A percentile compares a stretch with the other conserved stretches of the same genome.
Conservation (phyloP, 2,329 filamentous ascomycete genomes). For the Clonostachys chloroleuca region DNA sequence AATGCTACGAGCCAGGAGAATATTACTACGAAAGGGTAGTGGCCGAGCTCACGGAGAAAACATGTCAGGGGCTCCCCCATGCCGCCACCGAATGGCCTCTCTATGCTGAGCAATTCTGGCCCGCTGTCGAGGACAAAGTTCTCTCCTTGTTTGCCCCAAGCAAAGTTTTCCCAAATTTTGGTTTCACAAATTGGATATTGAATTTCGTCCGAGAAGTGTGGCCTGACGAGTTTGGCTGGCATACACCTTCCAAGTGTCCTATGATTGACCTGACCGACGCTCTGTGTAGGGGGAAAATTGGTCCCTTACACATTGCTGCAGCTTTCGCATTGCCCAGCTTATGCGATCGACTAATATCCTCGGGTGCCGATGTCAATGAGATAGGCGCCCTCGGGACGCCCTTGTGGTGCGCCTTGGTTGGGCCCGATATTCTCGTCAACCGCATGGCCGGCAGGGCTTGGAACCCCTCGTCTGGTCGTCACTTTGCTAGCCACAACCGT, state of each 20-base stretch:
- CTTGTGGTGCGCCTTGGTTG: slow-evolving; percentile 25
- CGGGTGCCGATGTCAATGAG: slow-evolving; percentile 11
- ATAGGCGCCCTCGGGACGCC: slow-evolving; percentile 18
- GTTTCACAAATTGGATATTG: slow-evolving; percentile 28
- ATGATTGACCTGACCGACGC: slow-evolving; percentile 20
- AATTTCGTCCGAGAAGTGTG: slow-evolving; percentile 22
- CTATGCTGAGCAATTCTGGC: slow-evolving; percentile 18
- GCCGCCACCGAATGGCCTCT: slow-evolving; percentile 19
- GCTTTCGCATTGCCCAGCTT: slow-evolving; percentile 21
- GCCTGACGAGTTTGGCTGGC: slow-evolving; percentile 13
- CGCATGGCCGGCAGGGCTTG: neutral
- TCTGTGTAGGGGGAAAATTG: slow-evolving; percentile 16
- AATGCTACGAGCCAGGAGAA: slow-evolving; percentile 1
- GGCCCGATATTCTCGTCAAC: slow-evolving; percentile 17
- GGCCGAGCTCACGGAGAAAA: slow-evolving; percentile 9
- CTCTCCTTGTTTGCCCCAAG: slow-evolving; percentile 16
- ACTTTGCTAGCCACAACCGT: slow-evolving; percentile 4
- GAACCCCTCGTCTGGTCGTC: slow-evolving; percentile 5
- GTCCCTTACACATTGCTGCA: slow-evolving; percentile 26
- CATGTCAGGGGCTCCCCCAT: slow-evolving; percentile 14
- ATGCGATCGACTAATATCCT: slow-evolving; percentile 14
- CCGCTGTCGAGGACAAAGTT: slow-evolving; percentile 14
- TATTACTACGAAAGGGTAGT: slow-evolving; percentile 5
- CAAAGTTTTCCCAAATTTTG: slow-evolving; percentile 14
- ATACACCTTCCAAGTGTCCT: slow-evolving; percentile 11